Base-by-base conservation (phyloP, 352 stramenopile species). In the Hyaloperonospora arabidopsidis region DNA sequence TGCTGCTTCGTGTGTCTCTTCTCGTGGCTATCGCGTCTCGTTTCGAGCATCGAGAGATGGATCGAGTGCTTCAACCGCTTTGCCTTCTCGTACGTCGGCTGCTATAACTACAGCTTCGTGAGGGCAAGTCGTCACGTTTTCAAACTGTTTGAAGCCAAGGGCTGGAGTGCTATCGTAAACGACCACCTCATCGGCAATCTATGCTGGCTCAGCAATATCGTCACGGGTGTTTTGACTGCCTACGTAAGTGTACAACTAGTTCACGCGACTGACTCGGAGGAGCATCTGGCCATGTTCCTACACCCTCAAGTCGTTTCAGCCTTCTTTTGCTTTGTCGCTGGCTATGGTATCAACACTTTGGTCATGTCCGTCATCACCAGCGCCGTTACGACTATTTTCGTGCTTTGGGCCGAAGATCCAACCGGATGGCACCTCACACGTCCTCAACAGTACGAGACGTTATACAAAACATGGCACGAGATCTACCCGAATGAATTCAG, bases 51-150 rank as follows among this genome's bases (percentile, higher is more conserved):
- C 45, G 74, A 95, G 70, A 75, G 71, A 44, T 81, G 75, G 62
- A 76, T 95, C 51, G 81, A 96, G 69, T 93, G 86, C 54, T 95
- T 95, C 65, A 96, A 96, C 71, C 76, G 79, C 40, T 95, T 86
- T 44, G 94, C 86, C 11, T 96, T 81, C 68, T 63, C 78, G 49
- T 96, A 94, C 68, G 79, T 96, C 12, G 86, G 84, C 7, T 79
- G 78, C 59, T 94, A 96, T 53, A 84, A 80, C 45, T 94, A 92
- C 62, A 83, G 68, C 47, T 96, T 95, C 60, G 61, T 92, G 28
- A 84, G 73, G 1, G 76, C 81, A 15, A 88, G 86, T 50, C 69
- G 66, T 13, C 70, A 83, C 59, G 83, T 94, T 12, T 89, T 85
- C 58, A 70, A 92, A 50, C 61, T 96, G 15, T 93, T 96, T 49